phyloP scores from a whole-genome alignment of 192 early-diverging fungal genomes.

The Entophlyctis luteolus region DNA sequence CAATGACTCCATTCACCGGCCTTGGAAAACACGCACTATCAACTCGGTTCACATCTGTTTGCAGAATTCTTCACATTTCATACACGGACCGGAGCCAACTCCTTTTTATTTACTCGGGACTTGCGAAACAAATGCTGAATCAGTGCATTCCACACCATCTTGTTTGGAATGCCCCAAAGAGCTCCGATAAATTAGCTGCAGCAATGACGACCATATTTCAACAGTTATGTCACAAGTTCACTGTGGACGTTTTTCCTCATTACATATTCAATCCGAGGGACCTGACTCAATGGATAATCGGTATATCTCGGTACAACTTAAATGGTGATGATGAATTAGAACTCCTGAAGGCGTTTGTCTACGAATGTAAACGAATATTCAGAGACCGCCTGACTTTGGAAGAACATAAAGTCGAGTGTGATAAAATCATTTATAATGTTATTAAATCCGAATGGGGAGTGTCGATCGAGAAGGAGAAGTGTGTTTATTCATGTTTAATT shows the following conservation, averaged over 20 bases:
- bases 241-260: constrained; percentile 45
- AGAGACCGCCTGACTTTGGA: constrained; percentile 44
- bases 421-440: constrained; percentile 27
- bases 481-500: constrained; percentile 23
- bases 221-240: constrained; percentile 45
- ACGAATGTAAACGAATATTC: constrained; percentile 51
- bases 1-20: constrained; percentile 52
- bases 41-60: constrained; percentile 53
- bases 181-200: constrained; percentile 40
- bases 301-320: constrained; percentile 39
- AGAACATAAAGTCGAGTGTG: constrained; percentile 40
- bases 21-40: constrained; percentile 50
- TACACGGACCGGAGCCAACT: constrained; percentile 51
- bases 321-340: constrained; percentile 34
- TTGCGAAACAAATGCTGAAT: constrained; percentile 39
- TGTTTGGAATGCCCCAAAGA: constrained; percentile 45
- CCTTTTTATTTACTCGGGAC: constrained; percentile 39
- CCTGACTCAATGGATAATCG: constrained; percentile 44
- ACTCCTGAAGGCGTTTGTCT: constrained; percentile 41
- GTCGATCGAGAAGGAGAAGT: constrained; percentile 3
- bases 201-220: constrained; percentile 51
- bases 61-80: constrained; percentile 40
- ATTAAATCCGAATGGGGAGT: constrained; percentile 49
- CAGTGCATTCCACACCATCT: constrained; percentile 28
- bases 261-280: constrained; percentile 56